phyloP scores from a whole-genome alignment of 176 grass and related monocot genomes.

The Hsuehochloa calcarea region DNA sequence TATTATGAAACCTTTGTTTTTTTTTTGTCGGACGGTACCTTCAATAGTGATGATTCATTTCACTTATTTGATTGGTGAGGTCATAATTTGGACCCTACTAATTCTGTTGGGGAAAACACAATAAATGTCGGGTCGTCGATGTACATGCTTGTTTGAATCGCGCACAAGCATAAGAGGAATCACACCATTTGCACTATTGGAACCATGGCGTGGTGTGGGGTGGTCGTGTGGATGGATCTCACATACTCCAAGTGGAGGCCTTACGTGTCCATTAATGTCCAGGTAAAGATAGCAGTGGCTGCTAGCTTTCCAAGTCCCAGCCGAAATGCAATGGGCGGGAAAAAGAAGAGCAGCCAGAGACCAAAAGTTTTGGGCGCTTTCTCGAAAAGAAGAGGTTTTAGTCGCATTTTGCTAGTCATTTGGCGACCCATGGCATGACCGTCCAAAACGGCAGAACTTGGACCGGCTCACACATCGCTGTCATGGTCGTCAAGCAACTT shows the following conservation, averaged over 20 bases:
- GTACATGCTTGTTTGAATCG: slow-evolving; percentile 34
- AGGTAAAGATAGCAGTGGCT: background rate
- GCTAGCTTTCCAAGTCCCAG: background rate
- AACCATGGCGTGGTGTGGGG: background rate
- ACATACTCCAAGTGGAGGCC: slow-evolving; percentile 28
- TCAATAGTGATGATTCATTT: too few relatives aligned
- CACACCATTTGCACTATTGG: slow-evolving; percentile 29
- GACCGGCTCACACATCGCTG: slow-evolving; percentile 16
- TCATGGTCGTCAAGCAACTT: background rate
- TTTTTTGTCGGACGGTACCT: too few relatives aligned
- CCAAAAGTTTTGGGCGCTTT: background rate
- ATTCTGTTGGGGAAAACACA: background rate
- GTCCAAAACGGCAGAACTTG: slow-evolving; percentile 35
- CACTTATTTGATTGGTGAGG: background rate
- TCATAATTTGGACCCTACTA: background rate
- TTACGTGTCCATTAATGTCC: slow-evolving; percentile 45
- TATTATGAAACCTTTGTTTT: too few relatives aligned
- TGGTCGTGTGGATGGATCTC: background rate
- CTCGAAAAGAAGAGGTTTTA: slow-evolving; percentile 8
- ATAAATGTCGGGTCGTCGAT: slow-evolving; percentile 37
- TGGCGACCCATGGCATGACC: slow-evolving; percentile 21
- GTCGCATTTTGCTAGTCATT: slow-evolving; percentile 15
- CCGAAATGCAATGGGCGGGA: slow-evolving; percentile 38
- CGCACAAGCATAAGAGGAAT: slow-evolving; percentile 38
- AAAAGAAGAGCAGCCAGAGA: background rate